phyloP scores from a whole-genome alignment of 495 filamentous ascomycete genomes.

The Xylaria acuta region DNA sequence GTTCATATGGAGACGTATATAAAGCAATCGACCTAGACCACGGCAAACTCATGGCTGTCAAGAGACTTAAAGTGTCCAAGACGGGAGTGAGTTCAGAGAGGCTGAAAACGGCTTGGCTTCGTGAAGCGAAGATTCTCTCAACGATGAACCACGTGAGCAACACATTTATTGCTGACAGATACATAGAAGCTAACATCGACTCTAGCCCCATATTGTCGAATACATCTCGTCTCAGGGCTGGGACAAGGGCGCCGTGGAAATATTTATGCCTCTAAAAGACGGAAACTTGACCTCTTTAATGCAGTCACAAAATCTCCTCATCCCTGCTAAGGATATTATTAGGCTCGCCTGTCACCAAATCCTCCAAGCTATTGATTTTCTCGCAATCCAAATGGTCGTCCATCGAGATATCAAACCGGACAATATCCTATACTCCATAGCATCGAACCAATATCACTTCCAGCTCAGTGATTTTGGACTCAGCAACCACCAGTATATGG shows the following conservation, averaged over 20 bases:
- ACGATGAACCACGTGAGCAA: constrained; percentile 19
- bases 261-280: constrained; percentile 23
- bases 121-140: background rate
- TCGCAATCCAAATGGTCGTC: constrained; percentile 58
- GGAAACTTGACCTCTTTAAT: constrained; percentile 15
- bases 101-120: background rate
- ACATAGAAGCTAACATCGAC: background rate
- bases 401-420: constrained; percentile 78
- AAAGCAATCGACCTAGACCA: constrained; percentile 10
- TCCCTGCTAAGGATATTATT: background rate
- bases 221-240: background rate
- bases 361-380: constrained; percentile 35
- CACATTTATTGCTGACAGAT: background rate
- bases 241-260: background rate
- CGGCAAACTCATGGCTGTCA: constrained; percentile 18
- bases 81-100: background rate
- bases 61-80: constrained; percentile 15
- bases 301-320: too few relatives aligned
- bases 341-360: constrained; percentile 27
- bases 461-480: constrained; percentile 39
- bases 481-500: background rate
- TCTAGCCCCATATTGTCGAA: constrained; percentile 25
- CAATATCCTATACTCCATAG: constrained; percentile 61
- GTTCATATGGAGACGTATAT: constrained; percentile 14
- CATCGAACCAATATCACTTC: constrained; percentile 1